A percentile compares a stretch with the other conserved stretches of the same genome.
These are phyloP conservation scores for Debaryomyces robertsiae DNA, from an alignment of 1,139 yeast genomes.

Conservation along the genomic window DNA sequence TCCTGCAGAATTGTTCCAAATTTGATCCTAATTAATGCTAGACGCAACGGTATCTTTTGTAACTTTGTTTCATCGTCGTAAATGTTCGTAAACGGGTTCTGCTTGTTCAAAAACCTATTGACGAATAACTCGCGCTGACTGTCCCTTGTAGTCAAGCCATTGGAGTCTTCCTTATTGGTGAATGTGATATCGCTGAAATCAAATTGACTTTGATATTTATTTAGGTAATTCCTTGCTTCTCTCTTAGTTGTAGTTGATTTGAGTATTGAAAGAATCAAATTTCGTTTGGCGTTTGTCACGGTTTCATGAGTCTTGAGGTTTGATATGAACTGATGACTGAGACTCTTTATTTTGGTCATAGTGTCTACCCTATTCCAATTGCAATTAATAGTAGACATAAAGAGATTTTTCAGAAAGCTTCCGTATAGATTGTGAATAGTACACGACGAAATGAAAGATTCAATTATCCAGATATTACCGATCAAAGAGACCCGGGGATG, in stretches of 20 bases:
- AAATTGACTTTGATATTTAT: constrained; percentile 56
- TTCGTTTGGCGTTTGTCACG: constrained; percentile 44
- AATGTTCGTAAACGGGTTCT: constrained; percentile 37
- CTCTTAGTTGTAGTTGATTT: constrained; percentile 77
- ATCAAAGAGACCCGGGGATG: too few relatives aligned
- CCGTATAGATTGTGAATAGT: neutral
- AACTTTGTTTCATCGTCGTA: constrained; percentile 37
- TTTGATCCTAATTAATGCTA: constrained; percentile 55
- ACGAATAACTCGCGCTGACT: constrained; percentile 42
- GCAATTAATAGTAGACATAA: too few relatives aligned
- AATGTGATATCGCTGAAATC: constrained; percentile 25
- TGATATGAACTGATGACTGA: constrained; percentile 40
- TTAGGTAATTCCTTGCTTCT: constrained; percentile 67
- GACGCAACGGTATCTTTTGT: constrained; percentile 45
- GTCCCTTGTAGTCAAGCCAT: constrained; percentile 23
- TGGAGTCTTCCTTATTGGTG: constrained; percentile 14
- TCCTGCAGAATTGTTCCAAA: constrained; percentile 33
- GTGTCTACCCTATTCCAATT: neutral
- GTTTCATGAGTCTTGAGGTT: constrained; percentile 38
- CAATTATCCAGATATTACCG: too few relatives aligned
- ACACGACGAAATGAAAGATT: constrained; percentile 4
- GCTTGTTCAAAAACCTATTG: constrained; percentile 41
- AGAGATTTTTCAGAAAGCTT: too few relatives aligned
- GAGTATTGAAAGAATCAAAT: constrained; percentile 66
- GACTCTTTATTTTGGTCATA: constrained; percentile 37